A percentile compares a stretch with the other conserved stretches of the same genome.
Conservation (phyloP, 1,139 yeast genomes). For the Lodderomyces orthopsilosis region DNA sequence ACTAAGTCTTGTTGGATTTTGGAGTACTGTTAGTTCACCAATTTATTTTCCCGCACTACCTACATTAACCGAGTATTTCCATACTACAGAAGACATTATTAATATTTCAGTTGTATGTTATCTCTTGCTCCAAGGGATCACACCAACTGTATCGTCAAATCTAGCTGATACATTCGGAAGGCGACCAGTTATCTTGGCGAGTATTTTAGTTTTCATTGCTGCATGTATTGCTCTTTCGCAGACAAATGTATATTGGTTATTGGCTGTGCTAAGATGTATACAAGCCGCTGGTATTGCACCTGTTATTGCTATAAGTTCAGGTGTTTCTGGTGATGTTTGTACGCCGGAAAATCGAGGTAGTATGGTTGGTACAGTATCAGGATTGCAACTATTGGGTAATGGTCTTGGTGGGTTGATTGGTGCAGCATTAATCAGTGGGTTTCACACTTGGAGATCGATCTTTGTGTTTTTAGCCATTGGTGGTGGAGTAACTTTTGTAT, state of each 20-base stretch:
- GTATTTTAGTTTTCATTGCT: slow-evolving; percentile 28
- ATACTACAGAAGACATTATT: slow-evolving; percentile 23
- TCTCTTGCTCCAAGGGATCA: slow-evolving; percentile 35
- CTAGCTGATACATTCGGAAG: slow-evolving; percentile 38
- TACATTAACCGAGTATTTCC: slow-evolving; percentile 26
- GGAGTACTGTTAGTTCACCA: slow-evolving; percentile 41
- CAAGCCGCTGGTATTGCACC: slow-evolving; percentile 46
- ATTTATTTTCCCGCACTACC: slow-evolving; percentile 44
- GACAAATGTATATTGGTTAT: slow-evolving; percentile 34
- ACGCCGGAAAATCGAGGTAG: slow-evolving; percentile 37
- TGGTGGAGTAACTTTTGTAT: slow-evolving; percentile 28
- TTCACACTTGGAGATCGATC: slow-evolving; percentile 36
- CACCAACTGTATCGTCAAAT: slow-evolving; percentile 33
- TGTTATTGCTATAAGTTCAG: slow-evolving; percentile 37
- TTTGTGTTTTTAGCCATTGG: slow-evolving; percentile 39
- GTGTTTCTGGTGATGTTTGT: slow-evolving; percentile 42
- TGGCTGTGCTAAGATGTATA: slow-evolving; percentile 34
- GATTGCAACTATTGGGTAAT: slow-evolving; percentile 36
- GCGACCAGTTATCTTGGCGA: slow-evolving; percentile 31
- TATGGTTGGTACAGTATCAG: slow-evolving; percentile 37
- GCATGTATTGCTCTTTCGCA: slow-evolving; percentile 37
- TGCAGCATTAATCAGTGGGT: slow-evolving; percentile 30
- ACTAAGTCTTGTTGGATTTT: slow-evolving; percentile 33
- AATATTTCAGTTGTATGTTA: slow-evolving; percentile 39
- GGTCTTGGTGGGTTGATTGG: slow-evolving; percentile 43